Percentiles rank a stretch among this genome's conserved stretches.
phyloP scores from a whole-genome alignment of 73 alveolate species.

The Paramecium pentaurelia region DNA sequence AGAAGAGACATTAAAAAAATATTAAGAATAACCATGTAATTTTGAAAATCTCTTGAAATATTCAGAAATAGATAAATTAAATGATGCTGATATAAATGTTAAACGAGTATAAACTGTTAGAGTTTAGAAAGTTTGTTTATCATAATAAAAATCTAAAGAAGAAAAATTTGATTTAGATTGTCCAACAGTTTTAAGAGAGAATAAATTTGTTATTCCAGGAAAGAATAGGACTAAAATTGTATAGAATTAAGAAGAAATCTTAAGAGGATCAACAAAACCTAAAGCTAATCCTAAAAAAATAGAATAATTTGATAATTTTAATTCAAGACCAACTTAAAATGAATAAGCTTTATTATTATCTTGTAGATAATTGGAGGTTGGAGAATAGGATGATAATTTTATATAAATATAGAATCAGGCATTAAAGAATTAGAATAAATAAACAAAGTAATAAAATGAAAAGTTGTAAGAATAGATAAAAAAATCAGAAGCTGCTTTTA shows the following conservation, averaged over 20 bases:
- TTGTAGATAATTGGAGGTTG: background rate
- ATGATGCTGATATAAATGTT: background rate
- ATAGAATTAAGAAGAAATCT: background rate
- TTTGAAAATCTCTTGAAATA: background rate
- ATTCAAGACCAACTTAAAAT: background rate
- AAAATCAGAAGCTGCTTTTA: background rate
- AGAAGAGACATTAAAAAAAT: background rate
- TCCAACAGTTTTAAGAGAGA: background rate
- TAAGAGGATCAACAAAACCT: background rate
- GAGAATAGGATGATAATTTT: background rate
- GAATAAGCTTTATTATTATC: background rate
- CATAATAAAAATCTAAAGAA: background rate
- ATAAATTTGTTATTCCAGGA: background rate
- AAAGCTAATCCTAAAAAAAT: background rate
- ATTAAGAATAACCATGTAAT: background rate
- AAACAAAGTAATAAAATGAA: background rate
- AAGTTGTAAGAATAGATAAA: background rate
- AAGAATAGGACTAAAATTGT: background rate
- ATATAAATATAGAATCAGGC: background rate
- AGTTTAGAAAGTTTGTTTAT: background rate
- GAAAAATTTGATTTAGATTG: background rate
- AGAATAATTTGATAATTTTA: background rate
- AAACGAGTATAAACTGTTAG: background rate
- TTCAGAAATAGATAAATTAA: background rate
- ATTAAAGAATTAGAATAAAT: background rate